These are phyloP conservation scores for Ilyonectria mors-panacis DNA, from an alignment of 2,329 filamentous ascomycete genomes.

Conservation along the genomic window DNA sequence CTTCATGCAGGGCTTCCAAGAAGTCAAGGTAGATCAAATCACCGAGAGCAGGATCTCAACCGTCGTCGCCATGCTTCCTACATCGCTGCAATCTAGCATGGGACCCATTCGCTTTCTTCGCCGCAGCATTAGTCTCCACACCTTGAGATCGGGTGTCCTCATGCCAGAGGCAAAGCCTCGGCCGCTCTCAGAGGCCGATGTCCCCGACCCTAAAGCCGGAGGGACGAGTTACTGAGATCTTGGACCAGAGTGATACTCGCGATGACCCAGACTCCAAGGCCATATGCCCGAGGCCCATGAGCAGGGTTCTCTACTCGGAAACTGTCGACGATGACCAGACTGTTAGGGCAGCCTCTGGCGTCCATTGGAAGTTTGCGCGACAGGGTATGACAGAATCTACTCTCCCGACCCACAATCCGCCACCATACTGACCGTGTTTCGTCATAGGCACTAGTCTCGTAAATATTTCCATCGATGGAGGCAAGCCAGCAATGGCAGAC, in stretches of 20 bases:
- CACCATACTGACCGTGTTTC: neutral
- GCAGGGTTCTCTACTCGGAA: constrained; percentile 47
- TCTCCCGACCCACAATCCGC: neutral
- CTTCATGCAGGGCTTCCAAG: constrained; percentile 44
- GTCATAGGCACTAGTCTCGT: constrained; percentile 47
- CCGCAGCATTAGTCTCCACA: constrained; percentile 55
- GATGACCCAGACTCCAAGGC: constrained; percentile 26
- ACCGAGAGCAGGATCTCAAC: constrained; percentile 59
- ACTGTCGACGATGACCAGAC: constrained; percentile 36
- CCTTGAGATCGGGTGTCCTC: constrained; percentile 36
- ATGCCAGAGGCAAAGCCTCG: constrained; percentile 36
- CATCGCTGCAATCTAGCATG: constrained; percentile 65
- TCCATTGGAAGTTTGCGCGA: constrained; percentile 53
- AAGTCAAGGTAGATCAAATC: constrained; percentile 51
- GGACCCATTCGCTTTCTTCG: constrained; percentile 66
- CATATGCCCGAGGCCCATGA: constrained; percentile 38
- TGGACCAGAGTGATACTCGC: constrained; percentile 25
- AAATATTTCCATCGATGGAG: constrained; percentile 48
- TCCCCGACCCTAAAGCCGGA: constrained; percentile 29
- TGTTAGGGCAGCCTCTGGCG: constrained; percentile 48
- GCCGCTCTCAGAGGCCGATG: constrained; percentile 40
- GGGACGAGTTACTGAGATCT: constrained; percentile 32
- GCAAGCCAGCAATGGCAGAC: constrained; percentile 41
- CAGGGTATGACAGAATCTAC: constrained; percentile 47
- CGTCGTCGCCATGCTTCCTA: constrained; percentile 68